Base-by-base conservation (phyloP, 2,329 filamentous ascomycete species). In the Diaporthe sp. region DNA sequence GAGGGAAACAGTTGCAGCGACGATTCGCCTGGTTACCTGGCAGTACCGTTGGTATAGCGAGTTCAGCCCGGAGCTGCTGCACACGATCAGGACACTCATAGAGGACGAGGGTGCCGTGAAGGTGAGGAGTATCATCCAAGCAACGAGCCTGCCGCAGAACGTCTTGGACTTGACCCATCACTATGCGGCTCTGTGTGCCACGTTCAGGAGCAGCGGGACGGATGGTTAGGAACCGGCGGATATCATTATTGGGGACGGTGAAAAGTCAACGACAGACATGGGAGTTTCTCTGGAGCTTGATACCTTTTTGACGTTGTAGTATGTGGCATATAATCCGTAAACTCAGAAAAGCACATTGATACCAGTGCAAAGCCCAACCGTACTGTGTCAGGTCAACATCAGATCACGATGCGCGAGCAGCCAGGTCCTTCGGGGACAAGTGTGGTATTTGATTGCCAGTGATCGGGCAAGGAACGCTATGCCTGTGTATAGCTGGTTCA, bases 1-100 rank as follows among this genome's bases (percentile, higher is more conserved):
- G 4, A 89, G 95, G 77, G 94, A 95, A 76, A 95, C 93, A 75
- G 90, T 98, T 9, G 94, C 92, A 39, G 93, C 94, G n/a, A 88
- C 98, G 75, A 98, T 99, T 79, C 90, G 95, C 71, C 88, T 99
- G 57, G 95, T 98, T 46, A 97, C 96, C 17, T 99, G 97, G 97
- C 97, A 99, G 86, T 99, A 98, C 86, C 90, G 97, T 79, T 99
- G 97, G 97, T 99, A 99, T 87, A 98, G 96, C 74, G 97, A 99
- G 90, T 99, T 99, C 86, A 98, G 96, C 25, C 97, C 97, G 0
- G 93, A 96, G 78, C 90, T 99, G 58, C 90, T 99, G 72, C 95
- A 93, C 84, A 93, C 94, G 4, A 94, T 98, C 81, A 93, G 97
- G 77, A 95, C 94, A 79, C 88, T 99, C 79, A 99, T 99, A 82